Percentiles rank a stretch among this genome's conserved stretches.
Evolutionary conservation across 129 eudicot species (phyloP).

Genomic region (sunflower (Helianthus annuus)): HanXRQr2.0-SUNRISE NC_035441.2:171835735-171836234

Average conservation of each 20-base stretch:
- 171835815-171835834: conserved; percentile 21
- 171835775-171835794: conserved; percentile 38
- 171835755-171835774: conserved; percentile 19
- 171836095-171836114: conserved; percentile 26
- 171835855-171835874: conserved; percentile 1
- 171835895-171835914: background rate
- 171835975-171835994: conserved; percentile 31
- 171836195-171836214: conserved; percentile 18
- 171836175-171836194: conserved; percentile 37
- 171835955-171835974: conserved; percentile 30
- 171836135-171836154: conserved; percentile 19
- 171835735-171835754: background rate
- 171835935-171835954: conserved; percentile 29
- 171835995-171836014: conserved; percentile 28
- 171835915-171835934: conserved; percentile 17
- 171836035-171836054: conserved; percentile 33
- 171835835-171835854: conserved; percentile 11
- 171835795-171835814: conserved; percentile 36
- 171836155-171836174: conserved; percentile 29
- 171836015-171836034: conserved; percentile 29
- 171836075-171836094: conserved; percentile 33
- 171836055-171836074: conserved; percentile 24
- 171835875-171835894: conserved; percentile 4
- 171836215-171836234: conserved; percentile 27
- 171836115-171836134: conserved; percentile 25